phyloP scores from a whole-genome alignment of 441 rosid species.

The Eutrema salsugineum region DNA sequence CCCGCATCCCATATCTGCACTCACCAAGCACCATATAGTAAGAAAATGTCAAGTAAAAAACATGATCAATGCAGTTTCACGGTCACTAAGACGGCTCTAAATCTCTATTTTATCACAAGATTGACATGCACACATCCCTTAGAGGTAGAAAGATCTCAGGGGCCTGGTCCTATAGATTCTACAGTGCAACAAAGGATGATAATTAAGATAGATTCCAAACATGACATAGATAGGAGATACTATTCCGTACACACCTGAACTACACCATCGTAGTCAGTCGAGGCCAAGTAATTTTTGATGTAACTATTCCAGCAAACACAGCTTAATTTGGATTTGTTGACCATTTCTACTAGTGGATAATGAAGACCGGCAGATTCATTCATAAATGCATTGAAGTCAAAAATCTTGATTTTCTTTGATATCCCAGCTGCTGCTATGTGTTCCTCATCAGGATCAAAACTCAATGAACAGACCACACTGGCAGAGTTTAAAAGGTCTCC shows the following conservation, averaged over 20 bases:
- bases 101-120: neutral
- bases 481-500: slow-evolving; percentile 62
- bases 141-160: neutral
- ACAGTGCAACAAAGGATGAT: neutral
- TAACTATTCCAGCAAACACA: slow-evolving; percentile 82
- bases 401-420: slow-evolving; percentile 79
- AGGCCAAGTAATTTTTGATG: slow-evolving; percentile 82
- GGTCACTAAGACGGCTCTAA: neutral
- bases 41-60: slow-evolving; percentile 14
- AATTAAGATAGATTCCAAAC: neutral
- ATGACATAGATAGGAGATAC: slow-evolving; percentile 1
- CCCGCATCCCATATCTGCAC: slow-evolving; percentile 81
- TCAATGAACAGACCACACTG: slow-evolving; percentile 73
- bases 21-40: slow-evolving; percentile 31
- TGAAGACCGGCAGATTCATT: slow-evolving; percentile 63
- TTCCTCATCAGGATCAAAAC: slow-evolving; percentile 81
- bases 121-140: neutral
- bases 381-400: slow-evolving; percentile 61
- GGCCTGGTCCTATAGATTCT: neutral
- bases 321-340: slow-evolving; percentile 70
- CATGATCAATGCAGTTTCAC: slow-evolving; percentile 10
- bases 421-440: slow-evolving; percentile 84
- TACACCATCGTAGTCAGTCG: slow-evolving; percentile 76
- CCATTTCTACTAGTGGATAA: slow-evolving; percentile 80
- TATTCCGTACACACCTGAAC: slow-evolving; percentile 52